A percentile compares a stretch with the other conserved stretches of the same genome.
Evolutionary conservation across 192 early-diverging fungal genomes (phyloP).

Genomic region (Coemansia reversa): DNA sequence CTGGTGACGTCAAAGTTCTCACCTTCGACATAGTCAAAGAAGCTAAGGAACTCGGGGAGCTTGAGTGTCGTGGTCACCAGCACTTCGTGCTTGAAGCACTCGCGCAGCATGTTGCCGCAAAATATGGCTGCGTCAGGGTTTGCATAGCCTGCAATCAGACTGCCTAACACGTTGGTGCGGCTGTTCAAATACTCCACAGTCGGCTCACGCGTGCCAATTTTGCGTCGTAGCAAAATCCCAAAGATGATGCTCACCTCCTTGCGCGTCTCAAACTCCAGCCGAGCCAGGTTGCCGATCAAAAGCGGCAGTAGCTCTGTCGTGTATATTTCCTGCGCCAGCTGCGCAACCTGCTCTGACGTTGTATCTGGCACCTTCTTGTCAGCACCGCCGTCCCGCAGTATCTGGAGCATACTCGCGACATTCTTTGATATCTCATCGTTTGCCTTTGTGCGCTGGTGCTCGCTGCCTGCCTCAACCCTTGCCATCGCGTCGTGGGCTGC

Average conservation of each 20-base stretch:
- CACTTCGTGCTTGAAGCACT: slow-evolving; percentile 93
- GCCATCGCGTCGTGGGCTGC: slow-evolving; percentile 81
- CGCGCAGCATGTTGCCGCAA: slow-evolving; percentile 96
- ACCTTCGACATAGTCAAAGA: slow-evolving; percentile 95
- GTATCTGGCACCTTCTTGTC: slow-evolving; percentile 52
- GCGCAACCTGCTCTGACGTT: slow-evolving; percentile 84
- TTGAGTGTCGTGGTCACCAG: slow-evolving; percentile 84
- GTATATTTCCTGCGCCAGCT: slow-evolving; percentile 95
- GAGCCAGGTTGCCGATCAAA: slow-evolving; percentile 84
- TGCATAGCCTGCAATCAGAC: slow-evolving; percentile 87
- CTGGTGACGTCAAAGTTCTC: slow-evolving; percentile 98
- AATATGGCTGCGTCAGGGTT: slow-evolving; percentile 95
- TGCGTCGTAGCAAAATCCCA: slow-evolving; percentile 91
- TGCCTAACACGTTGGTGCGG: slow-evolving; percentile 78
- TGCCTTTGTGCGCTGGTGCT: slow-evolving; percentile 66
- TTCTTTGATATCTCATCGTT: slow-evolving; percentile 98
- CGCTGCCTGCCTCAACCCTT: slow-evolving; percentile 59
- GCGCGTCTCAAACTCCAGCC: slow-evolving; percentile 88
- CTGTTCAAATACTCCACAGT: slow-evolving; percentile 94
- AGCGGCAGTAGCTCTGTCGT: slow-evolving; percentile 85
- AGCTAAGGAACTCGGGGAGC: slow-evolving; percentile 86
- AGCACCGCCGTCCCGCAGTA: slow-evolving; percentile 94
- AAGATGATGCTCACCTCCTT: slow-evolving; percentile 99
- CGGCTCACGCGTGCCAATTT: slow-evolving; percentile 91
- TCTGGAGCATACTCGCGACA: slow-evolving; percentile 86